A percentile compares a stretch with the other conserved stretches of the same genome.
phyloP scores from a whole-genome alignment of 2,329 filamentous ascomycete genomes.

The Alternaria sp. region DNA sequence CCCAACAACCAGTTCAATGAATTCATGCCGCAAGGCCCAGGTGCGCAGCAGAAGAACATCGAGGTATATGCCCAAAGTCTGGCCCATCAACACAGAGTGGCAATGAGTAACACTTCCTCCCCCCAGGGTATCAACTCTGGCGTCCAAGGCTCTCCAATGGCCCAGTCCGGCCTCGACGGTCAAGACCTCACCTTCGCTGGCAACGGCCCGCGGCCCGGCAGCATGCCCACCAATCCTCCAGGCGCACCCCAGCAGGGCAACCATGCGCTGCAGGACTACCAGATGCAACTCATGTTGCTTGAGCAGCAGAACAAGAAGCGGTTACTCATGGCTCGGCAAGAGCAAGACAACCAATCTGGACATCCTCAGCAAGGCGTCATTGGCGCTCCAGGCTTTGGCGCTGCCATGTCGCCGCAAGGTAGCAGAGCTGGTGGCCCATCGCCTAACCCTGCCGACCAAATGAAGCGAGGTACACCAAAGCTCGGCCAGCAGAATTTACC shows the following conservation, averaged over 20 bases:
- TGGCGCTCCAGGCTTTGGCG: constrained; percentile 65
- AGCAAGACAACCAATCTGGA: constrained; percentile 73
- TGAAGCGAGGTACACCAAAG: constrained; percentile 80
- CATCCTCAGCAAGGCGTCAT: constrained; percentile 59
- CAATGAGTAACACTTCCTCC: constrained; percentile 82
- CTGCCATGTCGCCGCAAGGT: constrained; percentile 74
- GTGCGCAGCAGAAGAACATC: constrained; percentile 82
- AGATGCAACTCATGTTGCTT: constrained; percentile 88
- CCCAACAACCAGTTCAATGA: constrained; percentile 78
- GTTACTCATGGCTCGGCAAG: constrained; percentile 81
- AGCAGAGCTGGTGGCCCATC: constrained; percentile 75
- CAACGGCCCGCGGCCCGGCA: constrained; percentile 41
- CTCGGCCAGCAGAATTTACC: constrained; percentile 74
- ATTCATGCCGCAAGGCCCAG: constrained; percentile 63
- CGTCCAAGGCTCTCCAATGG: constrained; percentile 86
- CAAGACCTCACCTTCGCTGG: constrained; percentile 47
- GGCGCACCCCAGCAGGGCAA: constrained; percentile 68
- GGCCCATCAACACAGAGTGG: constrained; percentile 82
- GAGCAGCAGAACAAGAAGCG: constrained; percentile 90
- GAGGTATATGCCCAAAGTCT: constrained; percentile 87
- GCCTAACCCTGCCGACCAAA: constrained; percentile 79
- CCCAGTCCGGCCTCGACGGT: constrained; percentile 62
- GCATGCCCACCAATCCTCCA: constrained; percentile 69
- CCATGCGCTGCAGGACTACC: constrained; percentile 85
- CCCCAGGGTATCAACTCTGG: constrained; percentile 74